Evolutionary conservation across 306 rosid species (phyloP).

Genomic region (Fragaria ananassa): DNA sequence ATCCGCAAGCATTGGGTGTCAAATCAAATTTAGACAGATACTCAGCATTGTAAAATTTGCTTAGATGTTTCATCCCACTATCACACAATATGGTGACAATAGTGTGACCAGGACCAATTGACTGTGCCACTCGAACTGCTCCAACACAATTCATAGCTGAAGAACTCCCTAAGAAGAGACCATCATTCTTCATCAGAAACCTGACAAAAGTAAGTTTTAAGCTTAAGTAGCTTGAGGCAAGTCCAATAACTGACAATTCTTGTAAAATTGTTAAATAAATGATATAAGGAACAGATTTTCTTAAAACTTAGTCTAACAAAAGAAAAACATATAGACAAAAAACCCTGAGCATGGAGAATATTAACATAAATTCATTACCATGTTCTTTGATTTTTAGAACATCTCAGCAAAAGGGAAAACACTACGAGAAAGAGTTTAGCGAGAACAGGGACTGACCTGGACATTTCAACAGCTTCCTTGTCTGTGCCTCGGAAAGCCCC

Average conservation of each 20-base stretch:
- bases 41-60: conserved; percentile 65
- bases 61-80: conserved; percentile 91
- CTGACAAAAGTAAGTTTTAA: conserved; percentile 27
- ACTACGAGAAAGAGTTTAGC: conserved; percentile 1
- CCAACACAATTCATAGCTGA: conserved; percentile 95
- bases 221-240: not conserved
- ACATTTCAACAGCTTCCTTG: conserved; percentile 89
- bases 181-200: conserved; percentile 77
- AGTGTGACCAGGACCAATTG: conserved; percentile 79
- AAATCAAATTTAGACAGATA: conserved; percentile 63
- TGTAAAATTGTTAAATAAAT: not conserved
- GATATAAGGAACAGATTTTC: not conserved
- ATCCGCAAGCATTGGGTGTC: conserved; percentile 66
- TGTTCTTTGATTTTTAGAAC: not conserved
- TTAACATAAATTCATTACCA: not conserved
- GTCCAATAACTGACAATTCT: not conserved
- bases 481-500: conserved; percentile 83
- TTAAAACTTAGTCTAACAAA: not conserved
- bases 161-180: conserved; percentile 85
- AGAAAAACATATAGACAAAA: not conserved
- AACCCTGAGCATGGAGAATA: not conserved
- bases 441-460: conserved; percentile 47
- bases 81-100: conserved; percentile 90
- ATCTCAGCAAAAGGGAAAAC: not conserved
- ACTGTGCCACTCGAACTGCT: conserved; percentile 74